Evolutionary conservation across 2,329 filamentous ascomycete species (phyloP).

Genomic region (Sarocladium kiliense): DNA sequence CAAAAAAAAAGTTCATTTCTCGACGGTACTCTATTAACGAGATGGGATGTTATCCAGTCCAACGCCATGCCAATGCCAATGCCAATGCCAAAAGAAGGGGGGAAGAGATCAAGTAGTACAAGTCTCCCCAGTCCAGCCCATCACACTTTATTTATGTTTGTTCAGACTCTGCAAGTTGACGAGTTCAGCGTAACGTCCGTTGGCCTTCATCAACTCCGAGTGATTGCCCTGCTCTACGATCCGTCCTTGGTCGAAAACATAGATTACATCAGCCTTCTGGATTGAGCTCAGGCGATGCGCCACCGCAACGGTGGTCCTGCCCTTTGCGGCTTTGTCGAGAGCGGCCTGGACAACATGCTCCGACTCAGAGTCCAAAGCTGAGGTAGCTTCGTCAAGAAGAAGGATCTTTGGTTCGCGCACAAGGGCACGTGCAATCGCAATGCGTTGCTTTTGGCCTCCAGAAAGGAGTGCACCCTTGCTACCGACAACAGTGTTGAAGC

Average conservation of each 20-base stretch:
- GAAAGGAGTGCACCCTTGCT: constrained; percentile 80
- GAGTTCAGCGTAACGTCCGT: constrained; percentile 71
- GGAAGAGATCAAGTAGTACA: neutral
- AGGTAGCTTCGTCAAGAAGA: constrained; percentile 18
- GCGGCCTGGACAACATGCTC: constrained; percentile 79
- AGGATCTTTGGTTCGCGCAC: constrained; percentile 88
- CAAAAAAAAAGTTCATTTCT: no score
- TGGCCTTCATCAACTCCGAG: constrained; percentile 61
- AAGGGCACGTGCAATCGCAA: constrained; percentile 87
- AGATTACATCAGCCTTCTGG: constrained; percentile 90
- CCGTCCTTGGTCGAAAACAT: constrained; percentile 88
- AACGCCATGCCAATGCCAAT: constrained; percentile 5
- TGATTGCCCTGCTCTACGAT: constrained; percentile 85
- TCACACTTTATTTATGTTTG: constrained; percentile 36
- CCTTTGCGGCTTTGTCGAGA: constrained; percentile 75
- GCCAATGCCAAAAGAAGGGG: neutral
- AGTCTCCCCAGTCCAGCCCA: no score
- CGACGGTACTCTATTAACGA: neutral
- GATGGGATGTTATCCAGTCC: neutral
- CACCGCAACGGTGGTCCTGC: constrained; percentile 87
- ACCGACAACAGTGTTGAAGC: constrained; percentile 80
- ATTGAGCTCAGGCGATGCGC: constrained; percentile 90
- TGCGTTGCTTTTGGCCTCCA: constrained; percentile 90
- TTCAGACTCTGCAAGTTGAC: constrained; percentile 76
- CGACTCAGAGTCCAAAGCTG: constrained; percentile 47